Conservation (phyloP, 2,329 filamentous ascomycete genomes). For the Akanthomyces uredinophilus region DNA sequence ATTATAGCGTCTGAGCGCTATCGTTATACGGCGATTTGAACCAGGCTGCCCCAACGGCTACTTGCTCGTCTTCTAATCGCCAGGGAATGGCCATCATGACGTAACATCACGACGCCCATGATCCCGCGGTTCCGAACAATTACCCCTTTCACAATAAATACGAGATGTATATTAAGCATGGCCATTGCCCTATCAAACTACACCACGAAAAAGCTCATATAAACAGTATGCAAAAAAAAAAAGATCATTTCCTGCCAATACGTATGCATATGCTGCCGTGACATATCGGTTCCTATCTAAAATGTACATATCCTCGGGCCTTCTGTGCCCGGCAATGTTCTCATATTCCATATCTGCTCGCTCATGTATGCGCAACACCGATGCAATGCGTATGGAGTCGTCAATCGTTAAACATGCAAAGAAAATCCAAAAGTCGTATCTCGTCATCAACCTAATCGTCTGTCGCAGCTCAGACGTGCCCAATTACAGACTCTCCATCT, state of each 20-base stretch:
- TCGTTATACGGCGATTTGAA: not conserved
- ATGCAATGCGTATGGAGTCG: not conserved
- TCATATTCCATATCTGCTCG: not conserved
- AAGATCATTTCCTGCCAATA: not conserved
- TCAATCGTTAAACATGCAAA: not conserved
- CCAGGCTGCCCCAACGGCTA: not conserved
- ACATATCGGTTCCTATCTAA: not conserved
- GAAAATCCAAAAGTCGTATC: not conserved
- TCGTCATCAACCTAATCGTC: not conserved
- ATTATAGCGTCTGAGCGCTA: not conserved
- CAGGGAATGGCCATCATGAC: not conserved
- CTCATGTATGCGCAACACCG: not conserved
- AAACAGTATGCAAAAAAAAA: no score
- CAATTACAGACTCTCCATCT: conserved; percentile 25
- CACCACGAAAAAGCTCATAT: not conserved
- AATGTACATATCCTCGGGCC: not conserved
- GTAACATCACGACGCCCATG: not conserved
- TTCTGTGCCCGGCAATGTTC: not conserved
- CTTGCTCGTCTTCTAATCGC: not conserved
- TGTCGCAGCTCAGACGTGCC: conserved; percentile 9
- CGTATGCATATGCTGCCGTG: not conserved
- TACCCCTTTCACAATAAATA: not conserved
- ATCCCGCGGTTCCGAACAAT: not conserved
- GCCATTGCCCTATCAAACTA: not conserved
- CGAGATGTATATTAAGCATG: no score